phyloP scores from a whole-genome alignment of 1,139 yeast species.

The Geotrichum candidum region DNA sequence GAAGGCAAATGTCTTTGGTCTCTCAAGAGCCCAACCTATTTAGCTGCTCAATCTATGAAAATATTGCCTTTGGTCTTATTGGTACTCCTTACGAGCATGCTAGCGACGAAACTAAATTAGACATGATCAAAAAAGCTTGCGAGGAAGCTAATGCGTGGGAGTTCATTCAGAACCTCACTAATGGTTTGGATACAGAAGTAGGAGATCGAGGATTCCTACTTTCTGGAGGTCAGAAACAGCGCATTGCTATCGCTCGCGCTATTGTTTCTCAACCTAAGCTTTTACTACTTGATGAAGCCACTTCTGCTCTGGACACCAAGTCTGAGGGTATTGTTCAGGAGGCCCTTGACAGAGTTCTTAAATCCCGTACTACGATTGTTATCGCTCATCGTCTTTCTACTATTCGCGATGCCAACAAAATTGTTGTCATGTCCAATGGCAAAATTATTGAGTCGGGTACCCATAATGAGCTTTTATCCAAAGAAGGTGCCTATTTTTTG shows the following conservation, averaged over 20 bases:
- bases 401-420: constrained; percentile 48
- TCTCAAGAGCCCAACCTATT: constrained; percentile 85
- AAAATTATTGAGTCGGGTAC: constrained; percentile 40
- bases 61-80: constrained; percentile 63
- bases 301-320: constrained; percentile 71
- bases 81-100: constrained; percentile 50
- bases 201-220: constrained; percentile 50
- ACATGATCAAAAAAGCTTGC: constrained; percentile 35
- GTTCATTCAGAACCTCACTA: constrained; percentile 36
- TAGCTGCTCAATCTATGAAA: constrained; percentile 72
- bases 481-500: constrained; percentile 24
- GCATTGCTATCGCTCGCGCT: constrained; percentile 84
- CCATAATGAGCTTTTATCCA: constrained; percentile 36
- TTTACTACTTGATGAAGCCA: constrained; percentile 66
- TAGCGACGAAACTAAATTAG: constrained; percentile 31
- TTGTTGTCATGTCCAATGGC: constrained; percentile 42
- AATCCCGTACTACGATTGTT: constrained; percentile 62
- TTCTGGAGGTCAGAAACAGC: constrained; percentile 87
- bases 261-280: constrained; percentile 58
- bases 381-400: constrained; percentile 79
- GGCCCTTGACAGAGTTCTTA: constrained; percentile 58
- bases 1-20: constrained; percentile 74
- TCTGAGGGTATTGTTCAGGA: constrained; percentile 49
- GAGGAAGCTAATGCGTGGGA: constrained; percentile 41
- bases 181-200: constrained; percentile 47